Evolutionary conservation across 164 flowering plant species (phyloP), one percentile per base, ranked within the genome.

Genomic region (Tetracentron sinense): DNA sequence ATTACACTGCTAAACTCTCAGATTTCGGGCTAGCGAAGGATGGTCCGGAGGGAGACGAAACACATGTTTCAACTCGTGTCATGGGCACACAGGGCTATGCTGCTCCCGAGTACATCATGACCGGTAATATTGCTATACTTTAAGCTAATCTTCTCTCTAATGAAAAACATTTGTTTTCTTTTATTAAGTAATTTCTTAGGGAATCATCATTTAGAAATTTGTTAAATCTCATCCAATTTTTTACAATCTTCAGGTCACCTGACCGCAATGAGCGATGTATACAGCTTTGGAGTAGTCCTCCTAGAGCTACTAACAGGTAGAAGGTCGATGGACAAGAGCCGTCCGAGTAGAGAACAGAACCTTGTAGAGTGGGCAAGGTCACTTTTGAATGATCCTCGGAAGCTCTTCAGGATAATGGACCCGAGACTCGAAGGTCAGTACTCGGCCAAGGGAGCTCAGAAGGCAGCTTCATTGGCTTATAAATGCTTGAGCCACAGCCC

Each of bases 241-340:
- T 42, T 12, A 42, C 10, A 20, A 7, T 47, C 56, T 62, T 57
- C 72, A 73, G 90, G 90, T 68, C 90, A 82, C 35, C 66, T 85
- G 69, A 87, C 93, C 12, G 73, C 93, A 53, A 87, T 75, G 77
- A 87, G 93, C 44, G 93, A 87, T 58, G 90, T 87, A 25, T 87
- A 87, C 63, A 87, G 93, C 69, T 87, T 83, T 46, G 93, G 92
- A 50, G 92, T 86, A 0, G 85, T 86, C 1, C 77, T 87, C 0
- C 57, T 87, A 48, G 92, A 87, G 82, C 79, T 87, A 1, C 57
- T 87, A 21, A 79, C 88, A 0, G 93, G 93, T 0, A 69, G 80
- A 60, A 78, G 77, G 46, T 85, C 88, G 0, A 69, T 85, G 57
- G 90, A 87, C 79, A 85, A 81, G 74, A 77, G 25, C 54, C 81